Evolutionary conservation across 805 yeast genomes (phyloP).

Genomic region (Ogataea chonburiensis): DNA sequence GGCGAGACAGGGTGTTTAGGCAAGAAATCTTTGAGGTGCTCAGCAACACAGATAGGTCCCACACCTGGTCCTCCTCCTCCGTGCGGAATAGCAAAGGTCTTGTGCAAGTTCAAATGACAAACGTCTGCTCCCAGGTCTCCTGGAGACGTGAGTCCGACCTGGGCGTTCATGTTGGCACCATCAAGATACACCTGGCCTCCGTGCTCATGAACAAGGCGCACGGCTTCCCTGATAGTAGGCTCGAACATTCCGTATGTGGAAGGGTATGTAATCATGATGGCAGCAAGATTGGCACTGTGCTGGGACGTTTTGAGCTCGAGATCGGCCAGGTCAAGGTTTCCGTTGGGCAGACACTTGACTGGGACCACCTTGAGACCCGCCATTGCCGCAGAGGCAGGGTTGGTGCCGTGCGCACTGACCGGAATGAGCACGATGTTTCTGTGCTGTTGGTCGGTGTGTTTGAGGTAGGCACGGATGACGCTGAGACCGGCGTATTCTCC

Average conservation of each 20-base stretch:
- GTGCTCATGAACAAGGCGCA: constrained; percentile 74
- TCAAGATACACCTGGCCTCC: constrained; percentile 98
- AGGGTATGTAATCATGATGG: constrained; percentile 96
- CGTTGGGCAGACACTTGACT: constrained; percentile 80
- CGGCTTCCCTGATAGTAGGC: constrained; percentile 83
- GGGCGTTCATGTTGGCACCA: constrained; percentile 99
- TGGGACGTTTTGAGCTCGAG: constrained; percentile 68
- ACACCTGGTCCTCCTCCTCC: constrained; percentile 99
- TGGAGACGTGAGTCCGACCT: constrained; percentile 95
- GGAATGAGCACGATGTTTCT: constrained; percentile 93
- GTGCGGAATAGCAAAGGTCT: constrained; percentile 96
- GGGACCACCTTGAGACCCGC: constrained; percentile 92
- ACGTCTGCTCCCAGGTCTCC: constrained; percentile 98
- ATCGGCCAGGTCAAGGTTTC: constrained; percentile 82
- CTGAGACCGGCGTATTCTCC: constrained; percentile 96
- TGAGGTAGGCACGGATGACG: constrained; percentile 76
- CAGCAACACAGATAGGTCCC: constrained; percentile 93
- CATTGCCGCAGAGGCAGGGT: constrained; percentile 98
- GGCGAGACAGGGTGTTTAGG: constrained; percentile 74
- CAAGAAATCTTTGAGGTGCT: constrained; percentile 74
- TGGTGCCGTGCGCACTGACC: constrained; percentile 97
- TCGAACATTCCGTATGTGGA: constrained; percentile 96
- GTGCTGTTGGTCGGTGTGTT: constrained; percentile 63
- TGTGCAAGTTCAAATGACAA: constrained; percentile 94
- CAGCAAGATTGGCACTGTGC: constrained; percentile 71